phyloP scores from a whole-genome alignment of 164 flowering plant genomes.

The Nymphaea colorata region DNA sequence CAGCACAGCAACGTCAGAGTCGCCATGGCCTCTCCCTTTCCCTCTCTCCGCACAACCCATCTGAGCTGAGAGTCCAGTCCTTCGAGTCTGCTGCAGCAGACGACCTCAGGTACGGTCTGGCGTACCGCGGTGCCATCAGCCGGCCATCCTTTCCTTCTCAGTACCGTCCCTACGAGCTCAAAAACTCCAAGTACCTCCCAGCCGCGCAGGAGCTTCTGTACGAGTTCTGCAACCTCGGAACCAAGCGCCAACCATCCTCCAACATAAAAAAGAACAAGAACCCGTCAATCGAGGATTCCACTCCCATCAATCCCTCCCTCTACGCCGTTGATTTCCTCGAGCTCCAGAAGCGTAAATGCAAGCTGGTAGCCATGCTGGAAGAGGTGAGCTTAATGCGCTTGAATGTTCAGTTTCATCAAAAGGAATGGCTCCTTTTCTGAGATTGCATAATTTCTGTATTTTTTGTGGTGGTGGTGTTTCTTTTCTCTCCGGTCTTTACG shows the following conservation, averaged over 20 bases:
- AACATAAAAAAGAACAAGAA: conserved; percentile 21
- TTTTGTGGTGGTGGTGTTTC: too few relatives aligned
- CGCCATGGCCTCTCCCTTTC: conserved; percentile 75
- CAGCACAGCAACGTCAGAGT: not conserved
- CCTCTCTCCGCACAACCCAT: conserved; percentile 40
- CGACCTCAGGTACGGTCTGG: conserved; percentile 8
- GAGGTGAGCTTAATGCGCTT: conserved; percentile 32
- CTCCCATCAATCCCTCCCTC: conserved; percentile 20
- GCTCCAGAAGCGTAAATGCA: conserved; percentile 72
- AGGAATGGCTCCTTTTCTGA: too few relatives aligned
- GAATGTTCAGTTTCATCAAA: too few relatives aligned
- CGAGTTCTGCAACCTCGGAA: conserved; percentile 74
- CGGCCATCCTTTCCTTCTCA: conserved; percentile 4
- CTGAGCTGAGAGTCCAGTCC: conserved; percentile 42
- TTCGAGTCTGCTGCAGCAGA: conserved; percentile 45
- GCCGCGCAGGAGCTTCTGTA: conserved; percentile 75
- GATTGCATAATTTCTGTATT: too few relatives aligned
- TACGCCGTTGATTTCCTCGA: conserved; percentile 53
- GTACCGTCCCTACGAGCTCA: conserved; percentile 20
- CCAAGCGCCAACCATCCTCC: conserved; percentile 11
- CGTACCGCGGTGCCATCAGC: conserved; percentile 9
- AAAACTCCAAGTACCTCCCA: conserved; percentile 59
- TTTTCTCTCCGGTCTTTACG: too few relatives aligned
- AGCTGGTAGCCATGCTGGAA: conserved; percentile 75
- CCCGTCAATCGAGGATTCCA: conserved; percentile 18